Evolutionary conservation across 148 eudicot genomes (phyloP).

Genomic region (Amaranthus hypochondriacus): DNA sequence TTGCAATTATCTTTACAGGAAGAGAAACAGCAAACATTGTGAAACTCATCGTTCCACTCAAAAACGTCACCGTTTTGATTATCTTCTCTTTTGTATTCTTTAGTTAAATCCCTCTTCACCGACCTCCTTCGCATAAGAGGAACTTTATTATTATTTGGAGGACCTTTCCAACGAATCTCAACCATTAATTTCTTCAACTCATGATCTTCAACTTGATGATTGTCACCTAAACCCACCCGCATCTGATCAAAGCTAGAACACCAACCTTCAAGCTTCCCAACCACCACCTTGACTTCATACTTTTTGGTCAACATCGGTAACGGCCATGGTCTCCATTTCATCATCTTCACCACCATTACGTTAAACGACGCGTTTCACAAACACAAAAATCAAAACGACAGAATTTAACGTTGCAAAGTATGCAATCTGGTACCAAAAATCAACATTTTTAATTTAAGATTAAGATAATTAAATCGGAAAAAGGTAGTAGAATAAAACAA

Average conservation of each 20-base stretch:
- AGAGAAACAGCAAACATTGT: constrained; percentile 46
- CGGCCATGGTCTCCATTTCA: constrained; percentile 76
- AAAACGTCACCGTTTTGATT: constrained; percentile 47
- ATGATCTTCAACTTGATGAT: constrained; percentile 10
- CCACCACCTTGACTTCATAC: constrained; percentile 55
- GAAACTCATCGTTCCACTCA: constrained; percentile 78
- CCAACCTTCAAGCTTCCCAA: constrained; percentile 45
- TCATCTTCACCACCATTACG: constrained; percentile 48
- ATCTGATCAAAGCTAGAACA: constrained; percentile 21
- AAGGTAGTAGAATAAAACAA: not conserved
- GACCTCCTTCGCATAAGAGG: constrained; percentile 42
- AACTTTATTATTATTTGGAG: constrained; percentile 41
- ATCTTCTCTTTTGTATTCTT: constrained; percentile 21
- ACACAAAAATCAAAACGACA: not conserved
- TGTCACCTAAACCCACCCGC: constrained; percentile 27
- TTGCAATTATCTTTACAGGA: constrained; percentile 47
- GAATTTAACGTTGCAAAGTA: not conserved
- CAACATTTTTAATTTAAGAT: not conserved
- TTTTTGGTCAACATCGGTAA: constrained; percentile 58
- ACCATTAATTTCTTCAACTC: constrained; percentile 31
- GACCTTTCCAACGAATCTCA: constrained; percentile 84
- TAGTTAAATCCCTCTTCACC: constrained; percentile 47
- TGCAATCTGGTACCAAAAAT: not conserved
- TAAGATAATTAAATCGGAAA: not conserved
- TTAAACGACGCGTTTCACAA: not conserved